Conservation (phyloP, 768 basidiomycete species). For the Mycena belliarum region DNA sequence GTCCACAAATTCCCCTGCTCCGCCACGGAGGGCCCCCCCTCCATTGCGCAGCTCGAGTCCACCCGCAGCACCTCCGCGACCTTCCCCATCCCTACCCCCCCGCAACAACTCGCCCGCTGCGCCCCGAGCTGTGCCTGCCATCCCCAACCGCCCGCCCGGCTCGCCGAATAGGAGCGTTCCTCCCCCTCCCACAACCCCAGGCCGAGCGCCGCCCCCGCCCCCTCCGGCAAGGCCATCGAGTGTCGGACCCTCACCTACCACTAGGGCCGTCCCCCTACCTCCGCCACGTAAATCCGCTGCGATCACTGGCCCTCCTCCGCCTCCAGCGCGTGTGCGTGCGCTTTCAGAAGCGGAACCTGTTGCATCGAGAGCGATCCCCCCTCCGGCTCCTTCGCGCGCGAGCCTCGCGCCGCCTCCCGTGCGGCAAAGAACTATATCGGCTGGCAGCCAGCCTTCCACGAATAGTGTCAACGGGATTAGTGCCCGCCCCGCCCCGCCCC, state of each 20-base stretch:
- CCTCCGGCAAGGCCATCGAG: slow-evolving; percentile 47
- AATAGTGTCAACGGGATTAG: slow-evolving; percentile 14
- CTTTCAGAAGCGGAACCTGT: slow-evolving; percentile 45
- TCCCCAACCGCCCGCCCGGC: slow-evolving; percentile 31
- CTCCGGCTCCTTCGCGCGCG: slow-evolving; percentile 29
- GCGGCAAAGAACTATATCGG: slow-evolving; percentile 24
- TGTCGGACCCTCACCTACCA: slow-evolving; percentile 29
- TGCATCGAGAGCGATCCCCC: slow-evolving; percentile 32
- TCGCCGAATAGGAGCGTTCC: slow-evolving; percentile 37
- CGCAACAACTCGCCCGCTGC: slow-evolving; percentile 33
- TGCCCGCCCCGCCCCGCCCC: slow-evolving; percentile 33
- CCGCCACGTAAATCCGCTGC: slow-evolving; percentile 33
- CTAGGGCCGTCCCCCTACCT: slow-evolving; percentile 43
- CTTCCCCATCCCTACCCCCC: slow-evolving; percentile 42
- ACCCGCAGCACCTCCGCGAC: slow-evolving; percentile 38
- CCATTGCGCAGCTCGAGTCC: slow-evolving; percentile 35
- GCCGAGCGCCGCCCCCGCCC: slow-evolving; percentile 42
- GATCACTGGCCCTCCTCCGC: slow-evolving; percentile 23
- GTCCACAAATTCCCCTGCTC: slow-evolving; percentile 37
- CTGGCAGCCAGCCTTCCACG: slow-evolving; percentile 18
- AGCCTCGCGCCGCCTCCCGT: slow-evolving; percentile 27
- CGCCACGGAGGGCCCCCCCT: slow-evolving; percentile 43
- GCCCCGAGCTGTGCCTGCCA: slow-evolving; percentile 30
- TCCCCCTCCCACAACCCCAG: slow-evolving; percentile 37
- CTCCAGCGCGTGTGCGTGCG: slow-evolving; percentile 42